These are phyloP conservation scores for Protomyces pachydermus DNA, from an alignment of 1,139 yeast genomes.

Conservation along the genomic window DNA sequence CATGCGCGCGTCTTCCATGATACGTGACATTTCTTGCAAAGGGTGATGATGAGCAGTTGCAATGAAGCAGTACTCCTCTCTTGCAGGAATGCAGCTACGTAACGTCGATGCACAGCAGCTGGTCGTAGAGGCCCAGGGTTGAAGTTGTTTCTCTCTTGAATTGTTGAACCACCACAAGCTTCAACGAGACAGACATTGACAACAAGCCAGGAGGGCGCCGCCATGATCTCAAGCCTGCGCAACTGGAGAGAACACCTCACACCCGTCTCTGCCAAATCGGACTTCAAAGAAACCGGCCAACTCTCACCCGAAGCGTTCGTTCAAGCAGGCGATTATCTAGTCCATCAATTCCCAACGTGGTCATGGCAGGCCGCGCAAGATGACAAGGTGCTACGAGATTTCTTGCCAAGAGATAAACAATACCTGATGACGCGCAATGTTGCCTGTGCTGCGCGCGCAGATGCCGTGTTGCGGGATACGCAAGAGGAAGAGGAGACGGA, in stretches of 20 bases:
- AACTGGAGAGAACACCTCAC: conserved; percentile 80
- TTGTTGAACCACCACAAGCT: background rate
- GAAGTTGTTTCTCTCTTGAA: background rate
- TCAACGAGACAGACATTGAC: too few relatives aligned
- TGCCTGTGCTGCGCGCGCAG: conserved; percentile 43
- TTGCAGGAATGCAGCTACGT: background rate
- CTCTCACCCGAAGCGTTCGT: conserved; percentile 92
- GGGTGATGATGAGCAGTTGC: background rate
- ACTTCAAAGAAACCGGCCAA: conserved; percentile 79
- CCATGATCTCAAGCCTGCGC: conserved; percentile 20
- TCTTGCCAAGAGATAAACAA: conserved; percentile 81
- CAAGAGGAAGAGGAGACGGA: conserved; percentile 17
- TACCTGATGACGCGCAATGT: conserved; percentile 81
- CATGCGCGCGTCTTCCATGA: background rate
- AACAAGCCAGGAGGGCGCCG: background rate
- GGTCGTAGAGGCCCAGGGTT: too few relatives aligned
- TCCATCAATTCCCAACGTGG: conserved; percentile 94
- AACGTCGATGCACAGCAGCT: too few relatives aligned
- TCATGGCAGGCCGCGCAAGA: conserved; percentile 53
- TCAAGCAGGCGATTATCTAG: conserved; percentile 85
- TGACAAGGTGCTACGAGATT: conserved; percentile 47
- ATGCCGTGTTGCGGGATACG: conserved; percentile 5
- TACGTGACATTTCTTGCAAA: background rate
- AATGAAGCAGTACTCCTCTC: background rate
- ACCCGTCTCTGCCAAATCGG: conserved; percentile 78